Evolutionary conservation across 441 rosid genomes (phyloP).

Genomic region (Gossypium schwendimanii): DNA sequence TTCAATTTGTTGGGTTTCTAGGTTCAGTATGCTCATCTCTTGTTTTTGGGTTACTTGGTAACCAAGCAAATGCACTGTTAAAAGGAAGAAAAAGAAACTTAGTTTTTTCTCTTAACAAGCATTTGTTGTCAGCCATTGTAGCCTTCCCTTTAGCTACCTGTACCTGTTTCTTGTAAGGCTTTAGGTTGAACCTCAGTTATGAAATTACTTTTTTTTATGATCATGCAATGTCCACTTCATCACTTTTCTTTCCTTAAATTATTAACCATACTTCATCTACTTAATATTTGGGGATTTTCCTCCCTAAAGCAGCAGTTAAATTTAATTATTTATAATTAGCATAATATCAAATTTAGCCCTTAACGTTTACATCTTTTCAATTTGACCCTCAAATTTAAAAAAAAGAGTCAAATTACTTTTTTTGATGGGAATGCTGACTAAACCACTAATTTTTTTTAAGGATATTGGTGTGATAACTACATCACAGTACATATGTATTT

Average conservation of each 20-base stretch:
- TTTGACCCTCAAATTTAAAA: no score
- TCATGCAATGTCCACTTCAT: not conserved
- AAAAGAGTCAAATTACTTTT: no score
- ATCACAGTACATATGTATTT: no score
- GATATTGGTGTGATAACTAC: no score
- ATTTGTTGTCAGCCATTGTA: not conserved
- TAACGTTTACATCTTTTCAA: no score
- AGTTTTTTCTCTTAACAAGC: not conserved
- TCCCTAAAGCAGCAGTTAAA: no score
- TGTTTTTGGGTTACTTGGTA: not conserved
- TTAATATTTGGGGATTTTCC: no score
- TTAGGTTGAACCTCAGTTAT: not conserved
- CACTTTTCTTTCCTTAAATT: not conserved
- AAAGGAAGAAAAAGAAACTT: not conserved
- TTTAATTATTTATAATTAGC: no score
- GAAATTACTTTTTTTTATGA: not conserved
- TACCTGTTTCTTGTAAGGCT: not conserved
- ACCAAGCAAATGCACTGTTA: not conserved
- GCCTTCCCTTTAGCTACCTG: not conserved
- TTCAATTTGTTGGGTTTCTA: constrained; percentile 7
- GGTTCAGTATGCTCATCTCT: constrained; percentile 7
- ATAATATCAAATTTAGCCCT: no score
- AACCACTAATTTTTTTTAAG: no score
- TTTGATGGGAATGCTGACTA: no score
- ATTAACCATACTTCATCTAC: not conserved